A percentile compares a stretch with the other conserved stretches of the same genome.
Evolutionary conservation across 2,329 filamentous ascomycete genomes (phyloP).

Genomic region (Gremmenia infestans): DNA sequence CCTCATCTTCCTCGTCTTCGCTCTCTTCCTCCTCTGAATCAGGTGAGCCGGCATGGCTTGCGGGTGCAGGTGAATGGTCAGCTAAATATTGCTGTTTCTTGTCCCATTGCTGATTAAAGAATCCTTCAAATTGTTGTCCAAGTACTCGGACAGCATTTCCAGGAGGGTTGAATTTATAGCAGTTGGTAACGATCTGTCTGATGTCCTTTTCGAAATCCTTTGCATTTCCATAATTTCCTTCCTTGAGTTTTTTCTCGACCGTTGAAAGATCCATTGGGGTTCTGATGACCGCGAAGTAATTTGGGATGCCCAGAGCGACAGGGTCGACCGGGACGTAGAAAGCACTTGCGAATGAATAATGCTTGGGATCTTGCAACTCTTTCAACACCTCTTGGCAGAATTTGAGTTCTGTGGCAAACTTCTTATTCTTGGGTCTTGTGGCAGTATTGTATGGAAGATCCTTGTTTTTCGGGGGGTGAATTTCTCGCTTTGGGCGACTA

Average conservation of each 20-base stretch:
- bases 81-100: constrained; percentile 79
- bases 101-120: constrained; percentile 72
- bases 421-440: constrained; percentile 79
- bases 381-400: constrained; percentile 81
- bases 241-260: constrained; percentile 71
- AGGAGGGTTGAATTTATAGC: constrained; percentile 83
- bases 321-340: constrained; percentile 88
- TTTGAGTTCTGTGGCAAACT: constrained; percentile 79
- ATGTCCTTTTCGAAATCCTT: constrained; percentile 86
- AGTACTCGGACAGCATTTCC: constrained; percentile 68
- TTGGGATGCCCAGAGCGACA: constrained; percentile 87
- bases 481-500: constrained; percentile 83
- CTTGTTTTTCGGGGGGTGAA: constrained; percentile 84
- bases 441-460: constrained; percentile 79
- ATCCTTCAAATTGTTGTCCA: constrained; percentile 66
- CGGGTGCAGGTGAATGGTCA: constrained; percentile 61
- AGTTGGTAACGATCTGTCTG: constrained; percentile 80
- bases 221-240: constrained; percentile 72
- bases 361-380: constrained; percentile 71
- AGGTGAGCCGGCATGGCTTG: constrained; percentile 60
- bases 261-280: constrained; percentile 92
- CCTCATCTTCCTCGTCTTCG: constrained; percentile 55
- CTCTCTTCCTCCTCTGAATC: constrained; percentile 66
- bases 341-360: constrained; percentile 61
- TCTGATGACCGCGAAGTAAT: constrained; percentile 91